phyloP scores from a whole-genome alignment of 495 filamentous ascomycete species.

The Aspergillus bridgeri region DNA sequence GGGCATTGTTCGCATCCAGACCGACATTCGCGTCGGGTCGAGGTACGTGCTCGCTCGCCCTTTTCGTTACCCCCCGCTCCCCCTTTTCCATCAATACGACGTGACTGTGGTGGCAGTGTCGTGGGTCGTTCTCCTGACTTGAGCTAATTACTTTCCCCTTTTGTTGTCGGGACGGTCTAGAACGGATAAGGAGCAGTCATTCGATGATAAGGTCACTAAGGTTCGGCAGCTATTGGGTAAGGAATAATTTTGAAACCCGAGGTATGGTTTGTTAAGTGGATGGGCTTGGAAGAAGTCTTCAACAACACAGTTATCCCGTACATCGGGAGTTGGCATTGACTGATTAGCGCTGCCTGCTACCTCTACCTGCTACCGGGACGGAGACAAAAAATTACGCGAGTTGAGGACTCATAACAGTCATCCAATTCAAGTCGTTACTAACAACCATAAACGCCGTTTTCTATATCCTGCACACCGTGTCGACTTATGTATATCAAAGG shows the following conservation, averaged over 20 bases:
- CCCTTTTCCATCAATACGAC: not conserved
- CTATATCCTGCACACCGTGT: not conserved
- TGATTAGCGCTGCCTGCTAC: not conserved
- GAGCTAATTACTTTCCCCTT: conserved; percentile 7
- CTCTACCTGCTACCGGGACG: not conserved
- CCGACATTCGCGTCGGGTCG: conserved; percentile 81
- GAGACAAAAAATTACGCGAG: not conserved
- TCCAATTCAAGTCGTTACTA: not conserved
- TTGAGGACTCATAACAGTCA: not conserved
- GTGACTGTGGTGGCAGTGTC: not conserved
- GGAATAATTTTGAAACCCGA: conserved; percentile 22
- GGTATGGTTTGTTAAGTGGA: not conserved
- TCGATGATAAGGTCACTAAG: conserved; percentile 64
- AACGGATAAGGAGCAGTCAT: conserved; percentile 66
- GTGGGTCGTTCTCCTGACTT: not conserved
- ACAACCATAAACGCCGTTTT: not conserved
- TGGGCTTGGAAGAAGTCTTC: not conserved
- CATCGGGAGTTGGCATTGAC: not conserved
- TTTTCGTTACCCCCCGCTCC: not conserved
- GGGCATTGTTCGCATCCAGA: conserved; percentile 81
- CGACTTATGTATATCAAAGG: not conserved
- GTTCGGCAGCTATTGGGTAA: conserved; percentile 54
- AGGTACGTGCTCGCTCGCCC: conserved; percentile 60
- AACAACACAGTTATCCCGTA: no score
- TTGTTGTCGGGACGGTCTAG: conserved; percentile 29